Conservation (phyloP, 768 basidiomycete species). For the Phanerodontia chrysosporium region DNA sequence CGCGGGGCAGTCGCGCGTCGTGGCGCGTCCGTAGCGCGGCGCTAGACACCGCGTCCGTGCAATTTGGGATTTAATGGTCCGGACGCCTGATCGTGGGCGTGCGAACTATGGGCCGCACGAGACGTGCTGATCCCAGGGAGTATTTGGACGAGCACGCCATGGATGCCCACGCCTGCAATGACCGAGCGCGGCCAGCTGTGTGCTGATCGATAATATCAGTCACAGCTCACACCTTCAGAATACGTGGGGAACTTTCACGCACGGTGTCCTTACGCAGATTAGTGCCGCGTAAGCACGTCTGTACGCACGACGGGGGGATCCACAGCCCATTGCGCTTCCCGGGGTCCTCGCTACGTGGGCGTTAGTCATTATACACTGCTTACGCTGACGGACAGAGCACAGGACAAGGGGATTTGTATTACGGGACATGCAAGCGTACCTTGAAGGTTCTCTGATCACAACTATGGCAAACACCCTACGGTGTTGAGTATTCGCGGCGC, state of each 20-base stretch:
- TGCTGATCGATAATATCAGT: neutral
- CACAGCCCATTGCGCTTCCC: neutral
- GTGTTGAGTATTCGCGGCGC: neutral
- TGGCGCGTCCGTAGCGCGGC: neutral
- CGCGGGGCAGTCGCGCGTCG: neutral
- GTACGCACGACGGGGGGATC: too few species aligned
- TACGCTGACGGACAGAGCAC: neutral
- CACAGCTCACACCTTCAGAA: neutral
- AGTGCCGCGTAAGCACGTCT: neutral
- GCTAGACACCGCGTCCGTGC: neutral
- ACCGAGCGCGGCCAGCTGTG: neutral
- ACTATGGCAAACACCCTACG: neutral
- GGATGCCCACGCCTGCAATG: neutral
- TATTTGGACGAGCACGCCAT: neutral
- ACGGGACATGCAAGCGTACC: neutral
- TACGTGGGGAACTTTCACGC: neutral
- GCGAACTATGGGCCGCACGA: neutral
- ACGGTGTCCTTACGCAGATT: neutral
- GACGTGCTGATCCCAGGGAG: neutral
- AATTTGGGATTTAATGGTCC: neutral
- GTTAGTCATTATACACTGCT: neutral
- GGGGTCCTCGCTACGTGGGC: constrained; percentile 3
- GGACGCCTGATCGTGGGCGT: neutral
- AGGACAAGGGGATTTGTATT: neutral
- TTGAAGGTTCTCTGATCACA: neutral